Conservation (phyloP, 108 stramenopile species). For the Craspedostauros australis region DNA sequence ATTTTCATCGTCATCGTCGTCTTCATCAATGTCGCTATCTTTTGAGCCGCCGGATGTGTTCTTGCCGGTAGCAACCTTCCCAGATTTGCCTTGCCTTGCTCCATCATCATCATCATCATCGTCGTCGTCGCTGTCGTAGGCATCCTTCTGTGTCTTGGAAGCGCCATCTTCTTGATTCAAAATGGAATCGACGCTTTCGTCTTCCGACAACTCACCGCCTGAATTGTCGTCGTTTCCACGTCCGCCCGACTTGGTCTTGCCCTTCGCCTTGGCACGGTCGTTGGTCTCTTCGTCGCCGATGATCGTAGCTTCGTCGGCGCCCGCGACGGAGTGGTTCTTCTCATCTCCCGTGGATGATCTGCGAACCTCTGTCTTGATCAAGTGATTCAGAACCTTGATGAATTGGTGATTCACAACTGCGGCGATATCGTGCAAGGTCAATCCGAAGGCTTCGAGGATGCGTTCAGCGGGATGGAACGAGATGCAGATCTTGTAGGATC, state of each 20-base stretch:
- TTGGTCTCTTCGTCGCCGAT: slow-evolving; percentile 15
- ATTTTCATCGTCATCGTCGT: too few species aligned
- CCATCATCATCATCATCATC: slow-evolving; percentile 63
- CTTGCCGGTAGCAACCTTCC: slow-evolving; percentile 21
- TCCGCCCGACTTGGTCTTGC: not conserved
- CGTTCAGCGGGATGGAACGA: slow-evolving; percentile 78
- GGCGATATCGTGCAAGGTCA: slow-evolving; percentile 79
- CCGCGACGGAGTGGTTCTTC: slow-evolving; percentile 47
- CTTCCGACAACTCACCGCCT: slow-evolving; percentile 28
- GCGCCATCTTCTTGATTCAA: slow-evolving; percentile 43
- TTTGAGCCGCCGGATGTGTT: slow-evolving; percentile 5
- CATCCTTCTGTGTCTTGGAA: slow-evolving; percentile 22
- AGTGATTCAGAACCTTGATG: slow-evolving; percentile 59
- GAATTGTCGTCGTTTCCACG: slow-evolving; percentile 57
- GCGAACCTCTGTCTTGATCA: slow-evolving; percentile 81
- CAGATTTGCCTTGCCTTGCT: slow-evolving; percentile 2
- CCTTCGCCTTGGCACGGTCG: slow-evolving; percentile 3
- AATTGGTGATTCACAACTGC: slow-evolving; percentile 61
- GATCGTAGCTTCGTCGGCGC: slow-evolving; percentile 31
- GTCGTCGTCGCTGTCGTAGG: slow-evolving; percentile 68
- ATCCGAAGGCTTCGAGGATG: slow-evolving; percentile 86
- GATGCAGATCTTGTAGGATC: slow-evolving; percentile 78
- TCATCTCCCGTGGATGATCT: slow-evolving; percentile 50
- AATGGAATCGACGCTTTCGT: slow-evolving; percentile 34
- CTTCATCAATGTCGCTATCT: too few species aligned